Percentiles rank a stretch among this genome's conserved stretches.
These are phyloP conservation scores for Rosa multiflora DNA, from an alignment of 306 rosid genomes.

Conservation along the genomic window DNA sequence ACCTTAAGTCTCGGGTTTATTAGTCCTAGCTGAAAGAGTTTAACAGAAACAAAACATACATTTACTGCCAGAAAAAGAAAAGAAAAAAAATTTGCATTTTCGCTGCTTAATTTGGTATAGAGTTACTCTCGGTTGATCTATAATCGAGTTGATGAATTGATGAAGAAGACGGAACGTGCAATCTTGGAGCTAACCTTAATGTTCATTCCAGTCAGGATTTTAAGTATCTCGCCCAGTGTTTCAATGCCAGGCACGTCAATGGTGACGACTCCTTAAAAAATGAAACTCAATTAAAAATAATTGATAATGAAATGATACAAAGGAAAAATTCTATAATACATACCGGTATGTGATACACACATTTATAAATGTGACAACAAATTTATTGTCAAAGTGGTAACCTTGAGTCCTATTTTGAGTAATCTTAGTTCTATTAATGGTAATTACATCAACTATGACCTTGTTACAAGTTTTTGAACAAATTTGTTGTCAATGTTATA, in stretches of 20 bases:
- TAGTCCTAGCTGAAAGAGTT: constrained; percentile 39
- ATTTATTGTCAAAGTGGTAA: no score
- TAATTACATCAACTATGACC: no score
- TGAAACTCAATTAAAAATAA: not conserved
- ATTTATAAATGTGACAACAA: no score
- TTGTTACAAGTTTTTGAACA: no score
- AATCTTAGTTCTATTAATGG: no score
- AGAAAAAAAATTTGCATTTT: no score
- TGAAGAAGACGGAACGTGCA: not conserved
- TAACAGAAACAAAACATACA: not conserved
- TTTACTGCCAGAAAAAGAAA: not conserved
- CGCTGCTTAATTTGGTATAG: no score
- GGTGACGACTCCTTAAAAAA: constrained; percentile 68
- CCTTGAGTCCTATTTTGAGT: no score
- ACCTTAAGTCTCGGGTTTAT: constrained; percentile 80
- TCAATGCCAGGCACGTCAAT: constrained; percentile 73
- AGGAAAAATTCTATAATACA: no score
- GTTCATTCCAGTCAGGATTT: constrained; percentile 34
- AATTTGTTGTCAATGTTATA: no score
- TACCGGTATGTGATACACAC: no score
- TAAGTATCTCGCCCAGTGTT: constrained; percentile 53
- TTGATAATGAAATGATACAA: not conserved
- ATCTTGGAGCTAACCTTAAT: constrained; percentile 43
- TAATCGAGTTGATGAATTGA: not conserved
- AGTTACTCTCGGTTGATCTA: not conserved